These are phyloP conservation scores for Hypsizygus ulmarius DNA, from an alignment of 1,284 basidiomycete genomes.

Conservation along the genomic window DNA sequence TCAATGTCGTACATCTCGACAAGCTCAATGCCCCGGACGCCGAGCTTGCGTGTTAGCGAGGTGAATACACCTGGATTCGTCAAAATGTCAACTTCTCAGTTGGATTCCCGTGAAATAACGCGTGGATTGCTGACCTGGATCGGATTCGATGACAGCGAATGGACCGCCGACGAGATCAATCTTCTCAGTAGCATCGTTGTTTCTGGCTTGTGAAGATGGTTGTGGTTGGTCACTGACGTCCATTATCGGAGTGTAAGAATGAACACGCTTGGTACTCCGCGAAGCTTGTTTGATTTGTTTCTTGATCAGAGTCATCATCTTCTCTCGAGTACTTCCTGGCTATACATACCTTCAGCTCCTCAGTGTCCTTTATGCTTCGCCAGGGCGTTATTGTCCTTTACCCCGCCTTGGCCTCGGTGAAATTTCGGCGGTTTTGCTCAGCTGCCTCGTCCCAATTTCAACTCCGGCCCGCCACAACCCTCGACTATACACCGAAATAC, in stretches of 20 bases:
- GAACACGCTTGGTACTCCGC: constrained; percentile 1
- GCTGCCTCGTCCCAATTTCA: background rate
- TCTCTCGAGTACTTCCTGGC: background rate
- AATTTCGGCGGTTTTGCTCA: constrained; percentile 1
- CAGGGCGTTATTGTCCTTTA: too few species aligned
- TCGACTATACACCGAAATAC: constrained; percentile 2
- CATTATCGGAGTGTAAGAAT: constrained; percentile 5
- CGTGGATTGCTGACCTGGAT: constrained; percentile 42
- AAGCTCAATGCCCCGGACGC: constrained; percentile 49
- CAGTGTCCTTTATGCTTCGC: background rate
- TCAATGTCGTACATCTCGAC: constrained; percentile 61
- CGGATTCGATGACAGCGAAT: constrained; percentile 62
- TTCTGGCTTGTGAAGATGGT: constrained; percentile 1
- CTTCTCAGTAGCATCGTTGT: constrained; percentile 3
- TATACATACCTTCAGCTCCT: background rate
- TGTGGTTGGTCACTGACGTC: constrained; percentile 2
- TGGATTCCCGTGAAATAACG: background rate
- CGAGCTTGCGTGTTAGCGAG: constrained; percentile 49
- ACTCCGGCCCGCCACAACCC: constrained; percentile 3
- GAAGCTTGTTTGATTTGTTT: background rate
- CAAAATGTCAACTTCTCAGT: background rate
- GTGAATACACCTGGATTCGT: constrained; percentile 51
- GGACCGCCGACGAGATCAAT: constrained; percentile 50
- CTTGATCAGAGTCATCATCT: background rate
- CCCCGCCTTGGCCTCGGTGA: background rate